A percentile compares a stretch with the other conserved stretches of the same genome.
These are phyloP conservation scores for Apiospora malaysiana DNA, from an alignment of 2,329 filamentous ascomycete species.

Conservation along the genomic window DNA sequence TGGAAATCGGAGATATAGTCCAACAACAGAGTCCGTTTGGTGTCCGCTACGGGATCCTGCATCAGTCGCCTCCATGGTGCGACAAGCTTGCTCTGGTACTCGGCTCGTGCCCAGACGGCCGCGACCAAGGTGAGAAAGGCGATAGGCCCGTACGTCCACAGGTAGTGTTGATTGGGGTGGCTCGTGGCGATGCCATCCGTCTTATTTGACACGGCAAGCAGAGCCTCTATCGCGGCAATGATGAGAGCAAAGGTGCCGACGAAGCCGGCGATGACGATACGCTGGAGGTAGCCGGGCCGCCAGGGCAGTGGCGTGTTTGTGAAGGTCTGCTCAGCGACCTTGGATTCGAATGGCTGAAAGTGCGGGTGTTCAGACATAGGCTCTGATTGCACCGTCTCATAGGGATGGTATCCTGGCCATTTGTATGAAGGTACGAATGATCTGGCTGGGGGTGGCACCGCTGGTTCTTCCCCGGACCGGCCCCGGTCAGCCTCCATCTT, in stretches of 20 bases:
- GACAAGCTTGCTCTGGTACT: conserved; percentile 45
- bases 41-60: conserved; percentile 34
- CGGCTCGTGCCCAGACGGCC: conserved; percentile 44
- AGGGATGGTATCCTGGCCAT: neutral
- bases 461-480: neutral
- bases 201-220: conserved; percentile 22
- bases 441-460: neutral
- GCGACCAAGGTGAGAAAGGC: conserved; percentile 42
- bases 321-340: neutral
- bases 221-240: conserved; percentile 15
- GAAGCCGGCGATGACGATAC: conserved; percentile 8
- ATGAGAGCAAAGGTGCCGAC: conserved; percentile 12
- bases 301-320: neutral
- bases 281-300: conserved; percentile 27
- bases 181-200: conserved; percentile 21
- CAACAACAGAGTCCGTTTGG: conserved; percentile 43
- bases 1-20: conserved; percentile 43
- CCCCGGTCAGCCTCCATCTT: conserved; percentile 1
- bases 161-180: conserved; percentile 33
- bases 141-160: conserved; percentile 45
- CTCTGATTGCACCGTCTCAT: neutral
- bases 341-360: neutral
- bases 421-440: neutral
- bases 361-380: neutral
- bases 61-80: conserved; percentile 47